These are phyloP conservation scores for Mycogone perniciosa DNA, from an alignment of 2,329 filamentous ascomycete species.

Conservation along the genomic window DNA sequence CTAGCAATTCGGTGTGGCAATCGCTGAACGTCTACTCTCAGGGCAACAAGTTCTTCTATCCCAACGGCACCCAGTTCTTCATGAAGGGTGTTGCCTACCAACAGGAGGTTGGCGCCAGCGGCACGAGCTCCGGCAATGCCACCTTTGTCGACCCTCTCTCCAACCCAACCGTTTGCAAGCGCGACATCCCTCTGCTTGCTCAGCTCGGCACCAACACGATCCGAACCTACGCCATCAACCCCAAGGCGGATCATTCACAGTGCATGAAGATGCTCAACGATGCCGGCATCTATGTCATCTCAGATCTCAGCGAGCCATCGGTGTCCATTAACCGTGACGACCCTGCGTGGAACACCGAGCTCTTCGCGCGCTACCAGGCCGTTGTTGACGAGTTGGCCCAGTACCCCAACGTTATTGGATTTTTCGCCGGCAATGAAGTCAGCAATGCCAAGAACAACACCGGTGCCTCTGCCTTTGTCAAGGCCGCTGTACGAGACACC, in stretches of 20 bases:
- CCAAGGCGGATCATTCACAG: conserved; percentile 64
- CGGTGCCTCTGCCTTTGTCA: conserved; percentile 84
- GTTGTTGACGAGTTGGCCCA: conserved; percentile 76
- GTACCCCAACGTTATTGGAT: conserved; percentile 90
- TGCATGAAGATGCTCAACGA: conserved; percentile 82
- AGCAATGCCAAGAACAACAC: conserved; percentile 88
- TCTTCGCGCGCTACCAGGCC: conserved; percentile 73
- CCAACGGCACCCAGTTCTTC: conserved; percentile 63
- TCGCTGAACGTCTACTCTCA: conserved; percentile 25
- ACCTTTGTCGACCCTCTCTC: conserved; percentile 79
- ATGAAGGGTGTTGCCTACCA: conserved; percentile 96
- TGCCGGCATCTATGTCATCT: conserved; percentile 90
- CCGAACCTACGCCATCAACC: conserved; percentile 90
- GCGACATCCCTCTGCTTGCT: conserved; percentile 76
- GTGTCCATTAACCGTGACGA: conserved; percentile 78
- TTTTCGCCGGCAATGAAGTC: conserved; percentile 98
- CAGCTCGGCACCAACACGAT: conserved; percentile 85
- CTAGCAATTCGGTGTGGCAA: not conserved
- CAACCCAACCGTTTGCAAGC: conserved; percentile 63
- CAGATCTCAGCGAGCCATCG: conserved; percentile 77
- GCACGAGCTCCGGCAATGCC: conserved; percentile 35
- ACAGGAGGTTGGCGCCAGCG: conserved; percentile 60
- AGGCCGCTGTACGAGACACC: conserved; percentile 92
- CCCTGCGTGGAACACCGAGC: conserved; percentile 69
- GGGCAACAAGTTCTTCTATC: conserved; percentile 85